These are phyloP conservation scores for Exophiala sp. DNA, from an alignment of 2,329 filamentous ascomycete species.

Conservation along the genomic window DNA sequence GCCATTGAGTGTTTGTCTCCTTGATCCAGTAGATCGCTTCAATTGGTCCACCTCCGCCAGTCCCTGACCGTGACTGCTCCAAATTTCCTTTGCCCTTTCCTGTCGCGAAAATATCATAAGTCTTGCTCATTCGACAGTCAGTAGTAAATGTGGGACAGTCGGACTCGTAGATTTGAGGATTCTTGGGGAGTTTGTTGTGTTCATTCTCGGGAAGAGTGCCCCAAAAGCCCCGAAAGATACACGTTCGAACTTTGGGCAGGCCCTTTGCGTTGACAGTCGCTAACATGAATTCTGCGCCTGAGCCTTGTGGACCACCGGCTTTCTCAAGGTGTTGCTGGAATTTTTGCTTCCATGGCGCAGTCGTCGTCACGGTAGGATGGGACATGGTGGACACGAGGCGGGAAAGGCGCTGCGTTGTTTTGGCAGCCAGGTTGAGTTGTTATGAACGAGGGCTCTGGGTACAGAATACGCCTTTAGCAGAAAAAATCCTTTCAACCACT, in stretches of 20 bases:
- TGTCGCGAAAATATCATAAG: slow-evolving; percentile 63
- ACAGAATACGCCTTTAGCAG: not conserved
- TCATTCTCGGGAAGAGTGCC: slow-evolving; percentile 65
- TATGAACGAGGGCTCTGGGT: not conserved
- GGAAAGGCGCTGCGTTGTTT: slow-evolving; percentile 2
- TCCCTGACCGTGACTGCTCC: slow-evolving; percentile 43
- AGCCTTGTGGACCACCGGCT: slow-evolving; percentile 25
- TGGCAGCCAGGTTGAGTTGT: slow-evolving; percentile 9
- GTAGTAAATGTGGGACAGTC: slow-evolving; percentile 83
- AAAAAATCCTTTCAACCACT: not conserved
- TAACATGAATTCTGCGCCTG: slow-evolving; percentile 40
- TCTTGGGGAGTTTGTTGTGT: slow-evolving; percentile 68
- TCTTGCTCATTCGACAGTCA: slow-evolving; percentile 83
- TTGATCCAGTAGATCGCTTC: slow-evolving; percentile 82
- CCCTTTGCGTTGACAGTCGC: slow-evolving; percentile 40
- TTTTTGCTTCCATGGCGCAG: slow-evolving; percentile 51
- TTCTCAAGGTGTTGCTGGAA: slow-evolving; percentile 50
- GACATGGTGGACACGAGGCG: slow-evolving; percentile 38
- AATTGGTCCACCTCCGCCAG: slow-evolving; percentile 65
- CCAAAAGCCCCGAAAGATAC: slow-evolving; percentile 84
- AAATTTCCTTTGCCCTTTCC: slow-evolving; percentile 46
- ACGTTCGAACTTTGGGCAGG: slow-evolving; percentile 63
- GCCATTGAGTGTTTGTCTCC: slow-evolving; percentile 74
- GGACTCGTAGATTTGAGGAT: slow-evolving; percentile 67
- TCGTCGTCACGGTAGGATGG: slow-evolving; percentile 31